Base-by-base conservation (phyloP, 495 filamentous ascomycete genomes). In the Penicillium antarcticum region DNA sequence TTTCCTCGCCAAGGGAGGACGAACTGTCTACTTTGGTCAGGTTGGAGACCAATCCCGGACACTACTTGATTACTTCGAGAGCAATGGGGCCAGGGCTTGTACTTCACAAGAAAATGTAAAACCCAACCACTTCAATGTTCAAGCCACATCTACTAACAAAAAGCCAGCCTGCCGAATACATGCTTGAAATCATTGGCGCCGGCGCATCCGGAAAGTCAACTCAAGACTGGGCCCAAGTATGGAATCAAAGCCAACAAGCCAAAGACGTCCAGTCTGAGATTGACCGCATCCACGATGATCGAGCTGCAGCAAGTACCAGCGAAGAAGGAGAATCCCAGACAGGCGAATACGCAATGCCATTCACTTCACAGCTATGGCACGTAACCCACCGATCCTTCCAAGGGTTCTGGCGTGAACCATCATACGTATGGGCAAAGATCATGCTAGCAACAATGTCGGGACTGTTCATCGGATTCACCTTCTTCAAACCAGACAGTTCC, bases 1-100 rank as follows among this genome's bases (percentile, higher is more conserved):
- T 17, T 91, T 96, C 69, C 76, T 96, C 35, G 84, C 84, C 2
- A 85, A 84, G 51, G 91, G 89, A 31, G 91, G 91, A 23, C 81
- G 78, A 56, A 89, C 89, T 0, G 88, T 96, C n/a, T 95, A 96
- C 69, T 96, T 91, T 65, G 91, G 91, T 24, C 84, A 89, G 11
- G 87, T 96, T 43, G 91, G 91, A 26, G 70, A 87, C 53, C 85
- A 91, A 66, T 88, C 87, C 9, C 71, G 78, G 29, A 83, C 74
- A 9, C 63, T 95, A 45, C 82, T 83, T 3, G 77, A 74, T 40
- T 95, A 95, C 68, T 95, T 96, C 56, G 85, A 91, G 65, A 70
- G 75, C 31, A 84, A 91, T 59, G 86, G 90, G 34, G 87, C 86
- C 8, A 67, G 76, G 21, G 66, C 77, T 24, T 96, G 92, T 67